phyloP scores from a whole-genome alignment of 768 basidiomycete species.

The Suillus paluster region DNA sequence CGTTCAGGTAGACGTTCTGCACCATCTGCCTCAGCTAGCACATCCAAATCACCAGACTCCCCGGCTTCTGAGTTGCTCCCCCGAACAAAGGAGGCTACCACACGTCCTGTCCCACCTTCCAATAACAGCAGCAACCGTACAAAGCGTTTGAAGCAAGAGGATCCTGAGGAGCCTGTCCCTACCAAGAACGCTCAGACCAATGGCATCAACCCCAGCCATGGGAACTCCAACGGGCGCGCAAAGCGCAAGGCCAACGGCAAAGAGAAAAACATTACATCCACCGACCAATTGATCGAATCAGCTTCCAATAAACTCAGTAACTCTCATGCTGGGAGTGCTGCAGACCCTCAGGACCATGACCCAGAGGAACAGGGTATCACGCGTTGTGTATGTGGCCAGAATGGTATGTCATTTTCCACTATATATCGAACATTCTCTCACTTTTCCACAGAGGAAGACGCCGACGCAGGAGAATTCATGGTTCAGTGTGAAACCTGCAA shows the following conservation, averaged over 20 bases:
- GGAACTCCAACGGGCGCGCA: conserved; percentile 42
- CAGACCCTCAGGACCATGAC: conserved; percentile 45
- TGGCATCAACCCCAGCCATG: conserved; percentile 33
- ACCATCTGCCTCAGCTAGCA: conserved; percentile 66
- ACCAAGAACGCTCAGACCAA: conserved; percentile 49
- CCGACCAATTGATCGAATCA: conserved; percentile 35
- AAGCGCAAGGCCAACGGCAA: conserved; percentile 75
- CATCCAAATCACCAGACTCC: conserved; percentile 77
- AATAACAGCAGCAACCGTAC: conserved; percentile 45
- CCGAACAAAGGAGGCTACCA: conserved; percentile 47
- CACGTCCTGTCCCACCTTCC: conserved; percentile 43
- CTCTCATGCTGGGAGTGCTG: conserved; percentile 37
- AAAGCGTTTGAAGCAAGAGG: conserved; percentile 77
- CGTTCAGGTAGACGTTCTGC: conserved; percentile 77
- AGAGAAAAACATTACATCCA: conserved; percentile 46
- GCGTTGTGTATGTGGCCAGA: conserved; percentile 85
- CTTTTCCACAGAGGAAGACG: conserved; percentile 63
- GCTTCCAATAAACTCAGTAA: conserved; percentile 30
- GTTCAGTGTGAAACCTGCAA: conserved; percentile 97
- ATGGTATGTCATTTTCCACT: conserved; percentile 52
- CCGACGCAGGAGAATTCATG: conserved; percentile 93
- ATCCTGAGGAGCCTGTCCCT: conserved; percentile 59
- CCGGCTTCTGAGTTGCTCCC: conserved; percentile 51
- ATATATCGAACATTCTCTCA: conserved; percentile 23
- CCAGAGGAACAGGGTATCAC: conserved; percentile 64